Base-by-base conservation (phyloP, 805 yeast genomes). In the Myxozyma melibiosi region DNA sequence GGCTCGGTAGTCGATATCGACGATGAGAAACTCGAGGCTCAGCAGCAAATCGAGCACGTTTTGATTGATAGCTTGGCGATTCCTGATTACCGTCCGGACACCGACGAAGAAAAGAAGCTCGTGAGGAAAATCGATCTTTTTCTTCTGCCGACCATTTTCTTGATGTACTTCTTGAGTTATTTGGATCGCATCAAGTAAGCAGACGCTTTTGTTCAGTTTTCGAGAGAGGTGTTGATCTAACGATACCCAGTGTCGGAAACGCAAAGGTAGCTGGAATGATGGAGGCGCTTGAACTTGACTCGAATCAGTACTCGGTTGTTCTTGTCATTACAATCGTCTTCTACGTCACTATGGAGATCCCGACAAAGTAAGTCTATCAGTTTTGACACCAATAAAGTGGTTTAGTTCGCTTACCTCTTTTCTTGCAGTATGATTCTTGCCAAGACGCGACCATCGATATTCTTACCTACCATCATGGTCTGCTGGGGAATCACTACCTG, bases 401-500 rank as follows among this genome's bases (percentile, higher is more conserved):
- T n/a, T 28, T 9, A 35, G 6, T 27, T n/a, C 4, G 6, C 13
- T 6, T 41, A 30, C 75, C 72, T 65, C 64, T 76, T 20, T 31
- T 9, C 47, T 38, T 9, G 4, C 28, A 52, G 55, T 39, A 52
- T 52, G 56, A 45, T 52, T 20, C 50, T 44, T n/a, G 22, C 51
- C 27, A 27, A 22, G 18, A 22, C 56, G n/a, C 35, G 61, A 35
- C 53, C 44, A 11, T 44, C 31, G 74, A 74, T 13, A 53, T 68
- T 6, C 37, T 70, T 73, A 2, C 64, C 74, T 16, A 66, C 71
- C 4, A 66, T 67, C 31, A 71, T 71, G 48, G 72, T 70, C 11
- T 55, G 64, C n/a, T 71, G 74, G 91, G 80, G 88, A 1, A 71
- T 84, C 53, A 76, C 85, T 53, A 85, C 90, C 2, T 74, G 84